Evolutionary conservation across 768 basidiomycete genomes (phyloP), one percentile per base, ranked within the genome.

Genomic region (Mycena vulgaris): DNA sequence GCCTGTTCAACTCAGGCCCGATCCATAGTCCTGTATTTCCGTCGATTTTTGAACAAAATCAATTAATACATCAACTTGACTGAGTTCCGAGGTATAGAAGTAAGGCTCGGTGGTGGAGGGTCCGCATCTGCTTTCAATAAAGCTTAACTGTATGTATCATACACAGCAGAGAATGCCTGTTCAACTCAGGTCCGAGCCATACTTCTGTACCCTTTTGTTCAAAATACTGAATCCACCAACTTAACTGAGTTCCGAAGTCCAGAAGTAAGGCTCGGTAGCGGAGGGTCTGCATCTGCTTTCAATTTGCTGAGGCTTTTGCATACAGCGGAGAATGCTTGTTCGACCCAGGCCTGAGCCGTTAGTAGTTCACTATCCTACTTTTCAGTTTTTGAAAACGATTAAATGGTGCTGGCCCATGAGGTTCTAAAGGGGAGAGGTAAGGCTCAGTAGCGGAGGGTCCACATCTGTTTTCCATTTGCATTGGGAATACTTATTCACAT

Each of bases 1-100:
- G 31, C 52, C 47, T 55, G 52, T 64, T 64, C 63, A 31, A 64
- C 62, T 63, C 62, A 31, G 53, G 63, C 53, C 51, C 31, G 27
- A 59, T 35, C 56, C 37, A 37, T 40, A 23, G 6, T 5, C 21
- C 19, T n/a, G 13, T 17, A 5, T 45, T 45, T 45, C 14, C 39
- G 33, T 35, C 33, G 33, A 4, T 40, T 11, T 40, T 19, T 14
- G 4, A 14, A 40, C 8, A 17, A 17, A 40, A 40, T 40, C 33
- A 16, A 16, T 23, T 21, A 40, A 39, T 3, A 11, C 39, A 39
- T 21, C 16, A 3, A 14, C 48, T 8, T 58, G 2, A 40, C 7
- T 17, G 4, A 27, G 35, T 39, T 40, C 23, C 13, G 25, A 25
- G n/a, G 17, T 25, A 11, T 5, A 14, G 33, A 8, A 42, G 45